phyloP scores from a whole-genome alignment of 495 filamentous ascomycete genomes.

The Lepraria neglecta region DNA sequence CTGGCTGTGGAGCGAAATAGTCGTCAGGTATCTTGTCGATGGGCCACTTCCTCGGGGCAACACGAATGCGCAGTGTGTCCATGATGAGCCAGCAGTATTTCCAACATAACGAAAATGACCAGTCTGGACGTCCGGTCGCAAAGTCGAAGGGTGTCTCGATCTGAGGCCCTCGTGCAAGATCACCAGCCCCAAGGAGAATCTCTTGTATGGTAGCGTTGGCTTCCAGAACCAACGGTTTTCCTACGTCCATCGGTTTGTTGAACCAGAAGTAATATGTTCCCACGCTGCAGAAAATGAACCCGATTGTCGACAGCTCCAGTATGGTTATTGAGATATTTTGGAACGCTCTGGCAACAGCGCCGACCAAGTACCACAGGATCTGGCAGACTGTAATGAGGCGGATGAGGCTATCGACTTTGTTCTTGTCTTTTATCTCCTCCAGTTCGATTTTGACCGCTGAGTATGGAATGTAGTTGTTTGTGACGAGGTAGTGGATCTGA shows the following conservation, averaged over 20 bases:
- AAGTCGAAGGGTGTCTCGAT: slow-evolving; percentile 31
- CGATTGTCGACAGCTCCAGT: slow-evolving; percentile 31
- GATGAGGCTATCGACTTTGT: slow-evolving; percentile 29
- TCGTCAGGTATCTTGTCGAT: slow-evolving; percentile 3
- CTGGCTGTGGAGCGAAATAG: not conserved
- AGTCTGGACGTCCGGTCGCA: slow-evolving; percentile 23
- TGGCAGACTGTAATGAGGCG: slow-evolving; percentile 32
- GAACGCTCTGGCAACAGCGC: slow-evolving; percentile 22
- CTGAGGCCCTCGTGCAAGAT: slow-evolving; percentile 22
- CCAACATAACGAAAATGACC: slow-evolving; percentile 17
- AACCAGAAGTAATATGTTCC: slow-evolving; percentile 33
- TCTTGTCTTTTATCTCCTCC: slow-evolving; percentile 25
- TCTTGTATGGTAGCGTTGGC: slow-evolving; percentile 17
- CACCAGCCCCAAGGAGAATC: slow-evolving; percentile 26
- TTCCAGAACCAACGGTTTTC: slow-evolving; percentile 17
- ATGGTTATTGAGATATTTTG: slow-evolving; percentile 27
- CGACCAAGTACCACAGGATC: slow-evolving; percentile 30
- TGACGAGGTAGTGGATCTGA: slow-evolving; percentile 27
- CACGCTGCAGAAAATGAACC: slow-evolving; percentile 30
- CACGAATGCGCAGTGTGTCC: not conserved
- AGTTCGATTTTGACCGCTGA: slow-evolving; percentile 16
- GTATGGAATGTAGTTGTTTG: slow-evolving; percentile 19
- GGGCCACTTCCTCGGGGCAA: not conserved
- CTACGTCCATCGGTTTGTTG: slow-evolving; percentile 33
- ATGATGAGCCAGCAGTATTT: not conserved